Conservation (phyloP, 1,139 yeast species). For the Hemisphaericaspora lyxosophila region DNA sequence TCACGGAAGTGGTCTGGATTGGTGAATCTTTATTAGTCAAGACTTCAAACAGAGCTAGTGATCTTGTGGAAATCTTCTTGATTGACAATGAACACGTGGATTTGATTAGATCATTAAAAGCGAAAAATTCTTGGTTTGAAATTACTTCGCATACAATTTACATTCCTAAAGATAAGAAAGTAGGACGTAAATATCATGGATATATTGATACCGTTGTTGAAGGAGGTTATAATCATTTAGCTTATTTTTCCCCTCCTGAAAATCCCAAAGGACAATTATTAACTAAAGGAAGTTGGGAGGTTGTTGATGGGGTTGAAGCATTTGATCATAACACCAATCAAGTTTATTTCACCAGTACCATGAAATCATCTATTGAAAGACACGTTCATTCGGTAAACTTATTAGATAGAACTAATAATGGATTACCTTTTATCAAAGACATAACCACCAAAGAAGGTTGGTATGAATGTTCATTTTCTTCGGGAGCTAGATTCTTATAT, state of each 20-base stretch:
- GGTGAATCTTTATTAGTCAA: slow-evolving; percentile 36
- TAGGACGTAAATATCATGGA: slow-evolving; percentile 48
- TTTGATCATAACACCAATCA: slow-evolving; percentile 44
- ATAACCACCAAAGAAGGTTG: slow-evolving; percentile 65
- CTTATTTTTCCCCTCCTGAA: slow-evolving; percentile 55
- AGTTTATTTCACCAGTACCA: slow-evolving; percentile 50
- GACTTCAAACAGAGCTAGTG: slow-evolving; percentile 47
- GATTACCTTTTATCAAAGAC: slow-evolving; percentile 37
- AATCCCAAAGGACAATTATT: slow-evolving; percentile 40
- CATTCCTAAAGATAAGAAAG: slow-evolving; percentile 59
- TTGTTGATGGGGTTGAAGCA: slow-evolving; percentile 47
- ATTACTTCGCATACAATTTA: slow-evolving; percentile 69
- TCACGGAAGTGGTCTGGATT: slow-evolving; percentile 49
- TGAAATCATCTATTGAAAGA: slow-evolving; percentile 52
- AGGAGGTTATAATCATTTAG: slow-evolving; percentile 56
- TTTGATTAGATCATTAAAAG: slow-evolving; percentile 36
- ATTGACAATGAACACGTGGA: slow-evolving; percentile 26
- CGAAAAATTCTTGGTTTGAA: slow-evolving; percentile 68
- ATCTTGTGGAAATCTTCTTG: slow-evolving; percentile 39
- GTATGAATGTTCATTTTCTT: slow-evolving; percentile 65
- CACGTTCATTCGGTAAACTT: slow-evolving; percentile 51
- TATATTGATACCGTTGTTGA: slow-evolving; percentile 54
- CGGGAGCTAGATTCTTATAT: slow-evolving; percentile 63
- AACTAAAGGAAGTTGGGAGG: slow-evolving; percentile 57
- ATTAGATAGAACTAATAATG: slow-evolving; percentile 23